Conservation (phyloP, 345 rosid genomes). For the Lumnitzera racemosa region DNA sequence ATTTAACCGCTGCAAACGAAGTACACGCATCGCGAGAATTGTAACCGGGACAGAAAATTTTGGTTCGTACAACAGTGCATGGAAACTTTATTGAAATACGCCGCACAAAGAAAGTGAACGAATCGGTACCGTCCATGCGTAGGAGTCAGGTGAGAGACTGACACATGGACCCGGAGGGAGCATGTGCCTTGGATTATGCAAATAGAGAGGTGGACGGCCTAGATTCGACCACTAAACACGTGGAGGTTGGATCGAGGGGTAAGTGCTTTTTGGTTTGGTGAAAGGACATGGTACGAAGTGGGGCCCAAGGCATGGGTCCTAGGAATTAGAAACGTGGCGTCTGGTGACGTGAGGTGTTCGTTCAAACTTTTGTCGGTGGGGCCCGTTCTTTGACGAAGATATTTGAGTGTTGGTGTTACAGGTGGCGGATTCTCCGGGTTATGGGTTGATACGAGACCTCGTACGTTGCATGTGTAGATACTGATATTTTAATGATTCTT, state of each 20-base stretch:
- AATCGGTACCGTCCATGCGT: slow-evolving; percentile 16
- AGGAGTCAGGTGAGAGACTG: slow-evolving; percentile 9
- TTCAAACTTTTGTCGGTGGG: no score
- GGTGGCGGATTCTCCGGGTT: no score
- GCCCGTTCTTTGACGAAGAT: no score
- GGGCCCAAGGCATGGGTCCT: background rate
- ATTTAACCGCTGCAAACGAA: no score
- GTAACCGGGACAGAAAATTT: no score
- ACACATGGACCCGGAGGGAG: slow-evolving; percentile 24
- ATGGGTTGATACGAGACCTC: no score
- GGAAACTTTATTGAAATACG: background rate
- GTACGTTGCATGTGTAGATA: no score
- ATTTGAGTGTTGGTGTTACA: no score
- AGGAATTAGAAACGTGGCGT: slow-evolving; percentile 7
- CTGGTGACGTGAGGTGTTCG: background rate
- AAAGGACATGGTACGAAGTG: background rate
- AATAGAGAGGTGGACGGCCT: slow-evolving; percentile 25
- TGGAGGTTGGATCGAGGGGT: slow-evolving; percentile 22
- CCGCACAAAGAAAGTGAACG: slow-evolving; percentile 3
- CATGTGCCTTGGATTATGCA: slow-evolving; percentile 16
- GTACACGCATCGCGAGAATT: no score
- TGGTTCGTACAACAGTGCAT: no score
- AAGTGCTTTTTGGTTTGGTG: background rate
- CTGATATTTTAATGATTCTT: no score
- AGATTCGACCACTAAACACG: slow-evolving; percentile 15